Conservation (phyloP, 2,329 filamentous ascomycete genomes). For the Aspergillus melleus region DNA sequence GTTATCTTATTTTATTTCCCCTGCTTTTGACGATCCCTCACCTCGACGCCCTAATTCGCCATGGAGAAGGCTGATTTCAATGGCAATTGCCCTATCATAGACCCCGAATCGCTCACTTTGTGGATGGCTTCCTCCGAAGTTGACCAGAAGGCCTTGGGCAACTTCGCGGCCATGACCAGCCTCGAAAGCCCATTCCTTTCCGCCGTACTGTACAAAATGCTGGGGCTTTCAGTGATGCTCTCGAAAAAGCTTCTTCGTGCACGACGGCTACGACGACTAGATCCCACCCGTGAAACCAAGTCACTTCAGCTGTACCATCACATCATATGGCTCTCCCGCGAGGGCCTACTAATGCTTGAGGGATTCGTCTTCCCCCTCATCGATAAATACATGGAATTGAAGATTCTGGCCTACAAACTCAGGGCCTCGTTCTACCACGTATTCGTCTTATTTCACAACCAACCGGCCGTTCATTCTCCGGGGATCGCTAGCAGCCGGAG, state of each 20-base stretch:
- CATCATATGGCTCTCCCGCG: conserved; percentile 92
- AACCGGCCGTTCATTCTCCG: conserved; percentile 70
- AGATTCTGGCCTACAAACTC: conserved; percentile 87
- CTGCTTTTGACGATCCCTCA: neutral
- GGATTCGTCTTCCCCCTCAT: conserved; percentile 83
- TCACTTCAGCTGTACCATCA: conserved; percentile 83
- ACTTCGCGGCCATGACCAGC: conserved; percentile 77
- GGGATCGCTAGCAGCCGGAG: conserved; percentile 47
- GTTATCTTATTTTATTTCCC: neutral
- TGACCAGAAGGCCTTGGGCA: conserved; percentile 94
- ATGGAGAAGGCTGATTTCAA: conserved; percentile 30
- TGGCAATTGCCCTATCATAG: conserved; percentile 30
- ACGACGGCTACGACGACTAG: conserved; percentile 78
- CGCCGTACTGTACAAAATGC: conserved; percentile 79
- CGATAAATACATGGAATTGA: conserved; percentile 74
- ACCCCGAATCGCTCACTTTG: conserved; percentile 35
- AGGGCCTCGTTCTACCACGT: conserved; percentile 95
- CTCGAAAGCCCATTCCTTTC: conserved; percentile 74
- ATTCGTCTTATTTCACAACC: conserved; percentile 93
- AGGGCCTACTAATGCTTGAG: conserved; percentile 85
- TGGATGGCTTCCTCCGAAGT: conserved; percentile 95
- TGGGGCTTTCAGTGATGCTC: conserved; percentile 86
- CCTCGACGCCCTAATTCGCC: conserved; percentile 3
- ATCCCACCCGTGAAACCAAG: conserved; percentile 73
- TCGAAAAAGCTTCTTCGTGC: conserved; percentile 80